Evolutionary conservation across 176 grass and related monocot genomes (phyloP).

Genomic region (Eremochloa ophiuroides): DNA sequence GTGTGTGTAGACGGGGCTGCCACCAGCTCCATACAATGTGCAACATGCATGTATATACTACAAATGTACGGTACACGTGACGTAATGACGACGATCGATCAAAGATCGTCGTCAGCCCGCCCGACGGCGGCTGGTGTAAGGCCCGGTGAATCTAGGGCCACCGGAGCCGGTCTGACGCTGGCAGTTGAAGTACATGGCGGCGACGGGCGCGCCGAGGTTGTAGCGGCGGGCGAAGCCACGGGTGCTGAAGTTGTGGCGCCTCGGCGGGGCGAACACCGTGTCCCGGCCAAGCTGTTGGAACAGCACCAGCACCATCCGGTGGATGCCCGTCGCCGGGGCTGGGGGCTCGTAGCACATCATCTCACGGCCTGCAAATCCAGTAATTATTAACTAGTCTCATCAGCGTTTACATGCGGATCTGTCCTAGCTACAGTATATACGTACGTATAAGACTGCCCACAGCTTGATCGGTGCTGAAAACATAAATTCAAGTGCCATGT

Average conservation of each 20-base stretch:
- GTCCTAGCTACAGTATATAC: too few species aligned
- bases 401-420: too few species aligned
- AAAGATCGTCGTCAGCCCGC: not conserved
- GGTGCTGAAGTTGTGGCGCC: constrained; percentile 73
- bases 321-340: constrained; percentile 57
- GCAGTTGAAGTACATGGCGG: constrained; percentile 68
- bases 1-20: not conserved
- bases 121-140: constrained; percentile 28
- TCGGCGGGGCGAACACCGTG: constrained; percentile 46
- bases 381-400: too few species aligned
- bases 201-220: constrained; percentile 63
- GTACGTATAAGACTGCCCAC: too few species aligned
- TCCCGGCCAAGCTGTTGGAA: constrained; percentile 58
- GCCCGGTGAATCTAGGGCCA: constrained; percentile 52
- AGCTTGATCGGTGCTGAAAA: too few species aligned
- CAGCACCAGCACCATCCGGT: constrained; percentile 68
- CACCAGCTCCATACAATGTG: not conserved
- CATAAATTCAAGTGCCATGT: too few species aligned
- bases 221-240: constrained; percentile 48
- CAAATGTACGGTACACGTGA: not conserved
- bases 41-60: not conserved
- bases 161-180: constrained; percentile 73
- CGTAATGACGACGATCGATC: not conserved
- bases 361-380: constrained; percentile 44
- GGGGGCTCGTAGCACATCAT: constrained; percentile 64